A percentile compares a stretch with the other conserved stretches of the same genome.
These are phyloP conservation scores for Fagopyrum homotropicum DNA, from an alignment of 148 eudicot genomes.

Conservation along the genomic window DNA sequence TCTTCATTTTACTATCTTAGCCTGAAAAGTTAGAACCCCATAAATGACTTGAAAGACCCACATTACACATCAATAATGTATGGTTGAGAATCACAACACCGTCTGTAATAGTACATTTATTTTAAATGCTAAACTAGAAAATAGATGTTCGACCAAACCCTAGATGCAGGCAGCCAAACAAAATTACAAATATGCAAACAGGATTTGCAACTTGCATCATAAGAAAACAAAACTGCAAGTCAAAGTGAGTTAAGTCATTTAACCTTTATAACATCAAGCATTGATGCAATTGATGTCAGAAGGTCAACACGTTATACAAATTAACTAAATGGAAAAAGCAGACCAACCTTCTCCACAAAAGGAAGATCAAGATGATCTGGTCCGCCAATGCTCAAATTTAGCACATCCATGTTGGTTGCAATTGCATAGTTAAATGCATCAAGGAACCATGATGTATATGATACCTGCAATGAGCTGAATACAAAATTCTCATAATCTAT, in stretches of 20 bases:
- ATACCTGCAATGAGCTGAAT: conserved; percentile 99
- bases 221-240: not conserved
- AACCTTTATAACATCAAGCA: not conserved
- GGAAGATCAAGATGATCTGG: conserved; percentile 99
- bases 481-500: conserved; percentile 69
- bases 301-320: not conserved
- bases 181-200: not conserved
- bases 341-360: conserved; percentile 76
- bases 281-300: not conserved
- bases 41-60: not conserved
- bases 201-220: not conserved
- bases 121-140: not conserved
- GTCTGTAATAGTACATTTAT: not conserved
- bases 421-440: conserved; percentile 99
- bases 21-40: not conserved
- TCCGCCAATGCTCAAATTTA: conserved; percentile 96
- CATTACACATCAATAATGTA: not conserved
- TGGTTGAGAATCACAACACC: not conserved
- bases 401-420: conserved; percentile 94
- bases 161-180: not conserved
- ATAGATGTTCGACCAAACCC: not conserved
- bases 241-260: not conserved
- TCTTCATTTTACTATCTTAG: not conserved
- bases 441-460: conserved; percentile 99
- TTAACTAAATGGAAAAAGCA: not conserved